phyloP scores from a whole-genome alignment of 164 flowering plant genomes.

The Tinospora cordifolia region DNA sequence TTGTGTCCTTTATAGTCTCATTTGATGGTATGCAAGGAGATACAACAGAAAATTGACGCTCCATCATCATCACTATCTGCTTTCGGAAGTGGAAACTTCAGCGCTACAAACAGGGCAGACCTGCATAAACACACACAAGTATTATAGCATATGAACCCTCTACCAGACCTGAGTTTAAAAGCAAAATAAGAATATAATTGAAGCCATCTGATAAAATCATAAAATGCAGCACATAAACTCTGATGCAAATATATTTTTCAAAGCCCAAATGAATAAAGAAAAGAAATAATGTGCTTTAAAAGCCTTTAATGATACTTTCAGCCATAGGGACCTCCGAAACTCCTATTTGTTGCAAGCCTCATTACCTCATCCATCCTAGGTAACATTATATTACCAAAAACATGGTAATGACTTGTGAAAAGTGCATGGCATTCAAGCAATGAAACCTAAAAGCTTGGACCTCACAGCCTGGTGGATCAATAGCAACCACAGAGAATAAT shows the following conservation, averaged over 20 bases:
- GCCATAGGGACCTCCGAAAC: no score
- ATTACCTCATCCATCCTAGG: no score
- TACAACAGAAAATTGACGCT: background rate
- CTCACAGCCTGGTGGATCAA: no score
- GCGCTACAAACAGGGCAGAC: slow-evolving; percentile 35
- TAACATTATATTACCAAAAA: no score
- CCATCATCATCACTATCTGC: slow-evolving; percentile 8
- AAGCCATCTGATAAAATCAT: background rate
- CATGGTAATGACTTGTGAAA: no score
- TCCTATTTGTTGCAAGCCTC: no score
- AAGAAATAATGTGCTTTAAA: background rate
- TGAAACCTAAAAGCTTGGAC: no score
- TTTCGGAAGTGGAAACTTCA: slow-evolving; percentile 25
- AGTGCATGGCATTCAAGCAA: no score
- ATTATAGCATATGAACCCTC: background rate
- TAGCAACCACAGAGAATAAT: no score
- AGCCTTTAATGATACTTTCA: no score
- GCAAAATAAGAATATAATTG: background rate
- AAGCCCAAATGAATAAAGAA: background rate
- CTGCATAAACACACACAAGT: slow-evolving; percentile 16
- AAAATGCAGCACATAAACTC: background rate
- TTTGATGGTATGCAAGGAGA: slow-evolving; percentile 8
- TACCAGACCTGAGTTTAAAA: background rate
- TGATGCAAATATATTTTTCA: background rate
- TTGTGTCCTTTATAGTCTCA: slow-evolving; percentile 6